These are phyloP conservation scores for Septoria petroselini DNA, from an alignment of 2,329 filamentous ascomycete genomes.

Conservation along the genomic window DNA sequence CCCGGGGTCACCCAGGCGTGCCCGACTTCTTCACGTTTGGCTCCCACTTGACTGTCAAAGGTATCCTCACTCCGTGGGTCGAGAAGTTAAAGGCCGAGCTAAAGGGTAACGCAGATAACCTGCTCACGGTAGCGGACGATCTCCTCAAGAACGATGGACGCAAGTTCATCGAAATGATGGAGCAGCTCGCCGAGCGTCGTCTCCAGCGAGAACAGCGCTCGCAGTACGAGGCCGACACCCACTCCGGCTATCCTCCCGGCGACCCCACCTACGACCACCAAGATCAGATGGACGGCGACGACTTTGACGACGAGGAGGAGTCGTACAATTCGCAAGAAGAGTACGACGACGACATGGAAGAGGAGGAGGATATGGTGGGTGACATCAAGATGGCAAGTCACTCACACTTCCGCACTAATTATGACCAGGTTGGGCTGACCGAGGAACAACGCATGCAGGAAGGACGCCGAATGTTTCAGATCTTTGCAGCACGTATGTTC, in stretches of 20 bases:
- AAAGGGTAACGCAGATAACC: constrained; percentile 68
- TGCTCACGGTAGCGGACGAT: constrained; percentile 97
- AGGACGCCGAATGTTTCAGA: constrained; percentile 97
- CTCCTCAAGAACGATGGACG: constrained; percentile 98
- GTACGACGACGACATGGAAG: constrained; percentile 58
- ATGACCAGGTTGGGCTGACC: constrained; percentile 80
- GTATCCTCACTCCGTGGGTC: constrained; percentile 47
- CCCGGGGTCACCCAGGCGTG: constrained; percentile 58
- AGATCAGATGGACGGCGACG: constrained; percentile 69
- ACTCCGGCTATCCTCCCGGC: constrained; percentile 47
- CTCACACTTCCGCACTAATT: constrained; percentile 40
- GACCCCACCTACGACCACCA: constrained; percentile 60
- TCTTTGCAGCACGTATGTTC: constrained; percentile 98
- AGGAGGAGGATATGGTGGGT: constrained; percentile 61
- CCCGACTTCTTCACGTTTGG: constrained; percentile 96
- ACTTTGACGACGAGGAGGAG: constrained; percentile 73
- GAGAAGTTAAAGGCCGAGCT: constrained; percentile 38
- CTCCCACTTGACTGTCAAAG: constrained; percentile 93
- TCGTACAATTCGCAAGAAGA: constrained; percentile 62
- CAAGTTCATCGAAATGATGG: constrained; percentile 99
- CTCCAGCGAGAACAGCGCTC: constrained; percentile 97
- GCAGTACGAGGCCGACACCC: constrained; percentile 62
- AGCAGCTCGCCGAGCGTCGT: constrained; percentile 91
- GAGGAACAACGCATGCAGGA: constrained; percentile 99
- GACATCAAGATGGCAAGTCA: constrained; percentile 24